Conservation (phyloP, 345 rosid species). For the Hibiscus tridactylites region DNA sequence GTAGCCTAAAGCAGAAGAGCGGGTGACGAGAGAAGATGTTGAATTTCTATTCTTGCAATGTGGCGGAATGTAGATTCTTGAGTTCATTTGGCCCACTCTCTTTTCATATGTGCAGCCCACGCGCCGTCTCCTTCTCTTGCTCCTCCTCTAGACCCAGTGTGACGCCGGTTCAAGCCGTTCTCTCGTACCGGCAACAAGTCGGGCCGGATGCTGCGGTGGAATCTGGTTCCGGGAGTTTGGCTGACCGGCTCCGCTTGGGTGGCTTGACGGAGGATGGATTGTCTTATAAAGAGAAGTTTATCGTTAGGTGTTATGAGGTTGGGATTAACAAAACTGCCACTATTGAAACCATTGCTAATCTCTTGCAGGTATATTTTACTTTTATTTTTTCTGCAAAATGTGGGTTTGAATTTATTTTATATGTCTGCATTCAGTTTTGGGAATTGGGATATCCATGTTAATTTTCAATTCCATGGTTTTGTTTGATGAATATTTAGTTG, state of each 20-base stretch:
- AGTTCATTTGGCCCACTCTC: constrained; percentile 11
- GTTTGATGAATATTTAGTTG: no score
- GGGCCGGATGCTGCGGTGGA: constrained; percentile 16
- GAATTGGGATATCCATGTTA: no score
- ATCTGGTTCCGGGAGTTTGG: constrained; percentile 29
- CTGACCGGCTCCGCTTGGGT: constrained; percentile 57
- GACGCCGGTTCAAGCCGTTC: constrained; percentile 23
- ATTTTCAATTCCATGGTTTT: no score
- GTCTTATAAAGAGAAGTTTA: constrained; percentile 82
- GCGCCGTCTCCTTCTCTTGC: neutral
- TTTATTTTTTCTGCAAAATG: neutral
- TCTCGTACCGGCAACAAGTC: constrained; percentile 15
- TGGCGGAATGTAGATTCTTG: constrained; percentile 39
- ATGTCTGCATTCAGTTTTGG: neutral
- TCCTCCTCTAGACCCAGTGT: neutral
- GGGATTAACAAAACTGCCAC: constrained; percentile 95
- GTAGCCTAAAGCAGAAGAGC: neutral
- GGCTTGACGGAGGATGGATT: constrained; percentile 59
- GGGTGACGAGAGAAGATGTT: constrained; percentile 30
- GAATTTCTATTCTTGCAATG: constrained; percentile 48
- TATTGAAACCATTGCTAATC: constrained; percentile 88
- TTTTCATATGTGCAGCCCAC: constrained; percentile 10
- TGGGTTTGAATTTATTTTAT: neutral
- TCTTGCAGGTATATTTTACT: constrained; percentile 55
- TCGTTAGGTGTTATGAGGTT: constrained; percentile 82